Base-by-base conservation (phyloP, 2,329 filamentous ascomycete genomes). In the Delphinella strobiligena region DNA sequence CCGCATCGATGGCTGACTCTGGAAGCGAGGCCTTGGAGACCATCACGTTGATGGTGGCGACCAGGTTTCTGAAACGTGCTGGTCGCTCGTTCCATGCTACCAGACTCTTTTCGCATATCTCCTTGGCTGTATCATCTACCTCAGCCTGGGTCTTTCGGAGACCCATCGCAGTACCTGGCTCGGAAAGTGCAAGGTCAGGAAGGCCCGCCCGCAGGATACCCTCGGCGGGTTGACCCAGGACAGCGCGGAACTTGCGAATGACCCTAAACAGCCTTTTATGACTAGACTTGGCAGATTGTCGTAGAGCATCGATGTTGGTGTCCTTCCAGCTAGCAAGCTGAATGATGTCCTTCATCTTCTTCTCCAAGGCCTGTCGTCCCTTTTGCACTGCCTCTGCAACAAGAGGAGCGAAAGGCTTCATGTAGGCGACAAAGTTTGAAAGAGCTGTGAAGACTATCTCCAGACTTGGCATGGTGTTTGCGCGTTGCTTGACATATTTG, bases 251-350 rank as follows among this genome's bases (percentile, higher is more conserved):
- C 62, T 95, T 96, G 40, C 85, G 75, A 33, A 98, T 82, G 27
- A 94, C 69, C 50, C 84, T 84, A 64, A 94, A 94, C 2, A 98
- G 72, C 60, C 94, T 95, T 52, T 82, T 77, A 55, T 98, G 91
- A 15, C 88, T 95, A 44, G 80, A 81, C 51, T 82, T 80, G 1
- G 91, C 87, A 59, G 89, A 96, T 54, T 95, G 87, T 48, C 80
- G 76, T 12, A 98, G 66, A 1, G 86, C 84, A 35, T 81, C 80
- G 45, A 98, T 93, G 53, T 96, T 98, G 16, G 85, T 94, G 51
- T 98, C 91, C 58, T 93, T 95, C 93, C 93, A 98, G 59, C 87
- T 95, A 5, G 88, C 87, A 51, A 98, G 67, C 38, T 93, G 76
- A 12, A 98, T 73, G n/a, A 95, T 79, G 50, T 96, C 84, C 56